These are phyloP conservation scores for Saccharomycopsis sp. DNA, from an alignment of 805 yeast species.

Conservation along the genomic window DNA sequence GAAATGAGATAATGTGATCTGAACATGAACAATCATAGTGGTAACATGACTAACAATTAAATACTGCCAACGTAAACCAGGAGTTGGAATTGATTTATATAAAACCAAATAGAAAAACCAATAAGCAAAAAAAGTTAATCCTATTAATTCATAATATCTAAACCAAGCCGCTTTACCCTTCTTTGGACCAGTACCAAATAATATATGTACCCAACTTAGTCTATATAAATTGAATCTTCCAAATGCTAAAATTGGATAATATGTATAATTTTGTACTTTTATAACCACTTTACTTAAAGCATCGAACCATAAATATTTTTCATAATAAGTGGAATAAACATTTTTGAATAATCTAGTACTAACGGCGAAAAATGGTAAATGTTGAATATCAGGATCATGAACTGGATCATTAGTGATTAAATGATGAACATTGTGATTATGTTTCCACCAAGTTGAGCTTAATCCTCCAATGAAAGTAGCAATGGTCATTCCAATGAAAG, in stretches of 20 bases:
- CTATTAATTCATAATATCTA: slow-evolving; percentile 65
- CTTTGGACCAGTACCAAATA: slow-evolving; percentile 70
- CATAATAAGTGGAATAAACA: slow-evolving; percentile 75
- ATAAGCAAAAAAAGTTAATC: slow-evolving; percentile 57
- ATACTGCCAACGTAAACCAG: slow-evolving; percentile 44
- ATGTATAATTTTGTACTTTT: slow-evolving; percentile 57
- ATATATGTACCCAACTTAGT: slow-evolving; percentile 66
- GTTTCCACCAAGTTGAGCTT: slow-evolving; percentile 91
- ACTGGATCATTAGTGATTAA: slow-evolving; percentile 85
- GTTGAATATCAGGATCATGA: slow-evolving; percentile 93
- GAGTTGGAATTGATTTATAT: slow-evolving; percentile 38
- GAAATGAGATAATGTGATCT: slow-evolving; percentile 80
- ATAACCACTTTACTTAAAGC: slow-evolving; percentile 45
- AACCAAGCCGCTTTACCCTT: slow-evolving; percentile 82
- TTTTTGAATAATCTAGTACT: slow-evolving; percentile 57
- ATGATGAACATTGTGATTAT: slow-evolving; percentile 91
- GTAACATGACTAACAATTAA: slow-evolving; percentile 66
- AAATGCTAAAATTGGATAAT: slow-evolving; percentile 70
- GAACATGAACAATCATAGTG: slow-evolving; percentile 91
- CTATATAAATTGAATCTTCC: slow-evolving; percentile 82
- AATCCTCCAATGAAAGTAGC: slow-evolving; percentile 84
- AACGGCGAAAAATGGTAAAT: slow-evolving; percentile 84
- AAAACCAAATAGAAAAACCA: slow-evolving; percentile 74
- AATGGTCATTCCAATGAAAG: slow-evolving; percentile 56
- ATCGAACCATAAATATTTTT: slow-evolving; percentile 57